phyloP scores from a whole-genome alignment of 495 filamentous ascomycete genomes.

The Glutinoglossum americanum region DNA sequence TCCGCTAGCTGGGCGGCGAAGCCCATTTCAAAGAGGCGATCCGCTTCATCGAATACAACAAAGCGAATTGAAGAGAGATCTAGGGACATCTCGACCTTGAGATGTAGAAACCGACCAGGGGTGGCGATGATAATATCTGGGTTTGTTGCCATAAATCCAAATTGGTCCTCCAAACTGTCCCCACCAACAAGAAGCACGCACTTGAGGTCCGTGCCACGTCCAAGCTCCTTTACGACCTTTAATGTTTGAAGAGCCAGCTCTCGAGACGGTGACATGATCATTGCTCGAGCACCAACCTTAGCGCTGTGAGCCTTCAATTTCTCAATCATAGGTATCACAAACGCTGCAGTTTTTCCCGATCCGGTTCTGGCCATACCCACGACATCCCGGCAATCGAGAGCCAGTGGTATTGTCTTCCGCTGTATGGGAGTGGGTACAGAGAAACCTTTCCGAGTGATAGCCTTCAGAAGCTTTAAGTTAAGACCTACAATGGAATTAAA shows the following conservation, averaged over 20 bases:
- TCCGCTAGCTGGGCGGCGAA: conserved; percentile 84
- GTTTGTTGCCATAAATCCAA: conserved; percentile 74
- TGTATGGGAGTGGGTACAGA: conserved; percentile 93
- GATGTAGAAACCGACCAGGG: conserved; percentile 81
- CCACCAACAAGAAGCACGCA: conserved; percentile 79
- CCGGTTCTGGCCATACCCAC: conserved; percentile 95
- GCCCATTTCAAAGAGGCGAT: conserved; percentile 94
- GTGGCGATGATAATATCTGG: conserved; percentile 95
- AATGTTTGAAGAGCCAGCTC: conserved; percentile 88
- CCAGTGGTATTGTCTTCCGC: conserved; percentile 79
- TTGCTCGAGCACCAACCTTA: conserved; percentile 58
- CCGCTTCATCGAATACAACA: conserved; percentile 92
- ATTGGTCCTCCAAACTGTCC: conserved; percentile 91
- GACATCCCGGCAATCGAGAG: conserved; percentile 76
- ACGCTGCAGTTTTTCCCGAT: conserved; percentile 91
- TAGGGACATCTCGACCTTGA: conserved; percentile 86
- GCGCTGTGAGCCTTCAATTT: conserved; percentile 75
- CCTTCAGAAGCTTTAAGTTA: conserved; percentile 58
- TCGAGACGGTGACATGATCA: conserved; percentile 77
- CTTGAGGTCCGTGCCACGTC: conserved; percentile 74
- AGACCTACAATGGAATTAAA: conserved; percentile 26
- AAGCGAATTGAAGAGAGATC: conserved; percentile 72
- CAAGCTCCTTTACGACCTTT: conserved; percentile 88
- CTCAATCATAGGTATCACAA: conserved; percentile 96
- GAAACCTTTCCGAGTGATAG: conserved; percentile 84